A percentile compares a stretch with the other conserved stretches of the same genome.
Evolutionary conservation across 2,329 filamentous ascomycete genomes (phyloP).

Genomic region (Xylariales sp.): DNA sequence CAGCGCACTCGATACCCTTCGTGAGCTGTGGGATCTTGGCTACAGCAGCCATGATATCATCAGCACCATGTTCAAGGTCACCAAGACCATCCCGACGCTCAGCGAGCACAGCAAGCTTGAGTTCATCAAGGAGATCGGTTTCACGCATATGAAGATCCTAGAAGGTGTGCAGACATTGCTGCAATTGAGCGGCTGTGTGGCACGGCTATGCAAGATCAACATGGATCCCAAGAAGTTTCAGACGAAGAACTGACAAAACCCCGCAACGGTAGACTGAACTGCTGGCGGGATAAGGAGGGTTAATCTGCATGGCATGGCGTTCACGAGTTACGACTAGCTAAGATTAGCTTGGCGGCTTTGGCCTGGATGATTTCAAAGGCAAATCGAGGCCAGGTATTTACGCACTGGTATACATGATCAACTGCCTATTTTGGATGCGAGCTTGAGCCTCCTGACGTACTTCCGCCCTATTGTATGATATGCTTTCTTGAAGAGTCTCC

Average conservation of each 20-base stretch:
- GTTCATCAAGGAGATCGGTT: conserved; percentile 98
- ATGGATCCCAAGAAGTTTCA: conserved; percentile 87
- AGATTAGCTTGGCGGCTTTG: conserved; percentile 1
- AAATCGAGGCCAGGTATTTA: conserved; percentile 15
- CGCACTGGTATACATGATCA: conserved; percentile 10
- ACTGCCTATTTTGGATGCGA: neutral
- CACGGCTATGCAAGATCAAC: conserved; percentile 87
- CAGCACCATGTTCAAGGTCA: conserved; percentile 98
- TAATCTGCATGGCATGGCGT: conserved; percentile 21
- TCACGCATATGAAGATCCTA: conserved; percentile 98
- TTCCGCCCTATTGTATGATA: too few species aligned
- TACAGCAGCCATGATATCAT: conserved; percentile 99
- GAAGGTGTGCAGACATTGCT: conserved; percentile 94
- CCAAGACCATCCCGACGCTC: conserved; percentile 87
- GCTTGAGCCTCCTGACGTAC: neutral
- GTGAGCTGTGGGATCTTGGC: conserved; percentile 89
- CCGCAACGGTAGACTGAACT: too few species aligned
- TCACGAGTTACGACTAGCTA: conserved; percentile 15
- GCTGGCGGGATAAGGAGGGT: too few species aligned
- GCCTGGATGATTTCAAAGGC: conserved; percentile 9
- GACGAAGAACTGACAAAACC: conserved; percentile 8
- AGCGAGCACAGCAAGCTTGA: conserved; percentile 95
- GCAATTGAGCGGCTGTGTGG: conserved; percentile 88
- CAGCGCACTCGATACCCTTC: conserved; percentile 75
- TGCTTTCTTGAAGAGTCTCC: too few species aligned